Evolutionary conservation across 75 land plant species (phyloP).

Genomic region (Pinus tabuliformis): DNA sequence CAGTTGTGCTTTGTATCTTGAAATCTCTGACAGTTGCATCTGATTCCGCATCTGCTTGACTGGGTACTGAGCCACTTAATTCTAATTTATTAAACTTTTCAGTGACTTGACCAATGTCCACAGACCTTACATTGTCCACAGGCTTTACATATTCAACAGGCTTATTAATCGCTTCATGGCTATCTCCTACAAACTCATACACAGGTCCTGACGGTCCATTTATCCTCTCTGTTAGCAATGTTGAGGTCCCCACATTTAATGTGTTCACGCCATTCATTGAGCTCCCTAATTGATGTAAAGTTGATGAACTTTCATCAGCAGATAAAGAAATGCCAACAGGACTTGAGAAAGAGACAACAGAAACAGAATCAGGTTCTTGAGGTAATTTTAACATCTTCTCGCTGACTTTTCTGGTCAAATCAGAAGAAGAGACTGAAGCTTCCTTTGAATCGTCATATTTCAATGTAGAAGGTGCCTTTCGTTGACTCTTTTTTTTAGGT

Average conservation of each 20-base stretch:
- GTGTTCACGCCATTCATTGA: neutral
- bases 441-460: slow-evolving; percentile 2
- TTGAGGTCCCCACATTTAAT: neutral
- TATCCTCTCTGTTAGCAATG: neutral
- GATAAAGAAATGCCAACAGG: neutral
- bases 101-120: neutral
- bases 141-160: neutral
- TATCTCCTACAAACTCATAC: neutral
- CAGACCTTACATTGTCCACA: neutral
- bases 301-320: neutral
- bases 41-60: no score
- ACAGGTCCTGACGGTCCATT: neutral
- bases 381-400: neutral
- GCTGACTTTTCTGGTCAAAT: neutral
- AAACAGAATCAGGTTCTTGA: neutral
- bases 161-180: neutral
- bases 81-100: neutral
- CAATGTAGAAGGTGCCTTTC: neutral
- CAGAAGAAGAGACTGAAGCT: neutral
- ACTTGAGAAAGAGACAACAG: neutral
- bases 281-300: neutral
- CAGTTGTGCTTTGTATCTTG: neutral
- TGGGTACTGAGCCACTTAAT: no score
- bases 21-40: neutral
- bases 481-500: neutral